These are phyloP conservation scores for Aspergillus pseudoviridinutans DNA, from an alignment of 2,329 filamentous ascomycete species.

Conservation along the genomic window DNA sequence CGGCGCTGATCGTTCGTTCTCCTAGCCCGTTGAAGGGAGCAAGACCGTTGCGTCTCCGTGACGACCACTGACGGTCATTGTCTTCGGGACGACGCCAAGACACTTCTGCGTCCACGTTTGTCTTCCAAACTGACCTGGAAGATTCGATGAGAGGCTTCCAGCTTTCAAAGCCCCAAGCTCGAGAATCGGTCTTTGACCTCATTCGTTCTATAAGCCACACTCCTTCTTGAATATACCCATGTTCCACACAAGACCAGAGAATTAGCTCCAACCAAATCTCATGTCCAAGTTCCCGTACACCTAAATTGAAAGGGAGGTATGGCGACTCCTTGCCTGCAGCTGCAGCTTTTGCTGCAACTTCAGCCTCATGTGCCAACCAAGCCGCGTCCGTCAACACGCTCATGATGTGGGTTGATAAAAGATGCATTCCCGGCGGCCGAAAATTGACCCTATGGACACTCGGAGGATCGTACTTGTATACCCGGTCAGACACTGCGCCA, in stretches of 20 bases:
- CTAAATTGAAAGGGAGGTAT: slow-evolving; percentile 37
- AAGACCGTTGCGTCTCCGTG: slow-evolving; percentile 13
- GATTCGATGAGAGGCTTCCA: slow-evolving; percentile 33
- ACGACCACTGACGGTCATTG: slow-evolving; percentile 5
- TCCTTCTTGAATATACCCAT: slow-evolving; percentile 41
- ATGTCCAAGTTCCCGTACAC: slow-evolving; percentile 41
- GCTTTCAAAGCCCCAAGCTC: slow-evolving; percentile 40
- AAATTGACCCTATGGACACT: slow-evolving; percentile 27
- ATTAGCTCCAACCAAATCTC: slow-evolving; percentile 50
- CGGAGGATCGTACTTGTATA: slow-evolving; percentile 39
- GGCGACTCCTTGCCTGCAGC: slow-evolving; percentile 37
- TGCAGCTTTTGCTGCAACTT: slow-evolving; percentile 33
- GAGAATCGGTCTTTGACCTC: slow-evolving; percentile 19
- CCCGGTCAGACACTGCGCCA: slow-evolving; percentile 38
- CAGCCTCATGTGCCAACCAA: slow-evolving; percentile 40
- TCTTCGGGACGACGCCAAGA: slow-evolving; percentile 33
- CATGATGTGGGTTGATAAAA: slow-evolving; percentile 45
- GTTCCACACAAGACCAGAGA: slow-evolving; percentile 49
- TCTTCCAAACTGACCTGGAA: slow-evolving; percentile 26
- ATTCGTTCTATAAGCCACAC: slow-evolving; percentile 37
- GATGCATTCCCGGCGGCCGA: slow-evolving; percentile 42
- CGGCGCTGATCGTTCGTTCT: slow-evolving; percentile 51
- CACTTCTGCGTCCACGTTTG: slow-evolving; percentile 33
- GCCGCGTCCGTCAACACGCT: slow-evolving; percentile 45
- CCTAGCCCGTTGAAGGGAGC: slow-evolving; percentile 39